Evolutionary conservation across 306 rosid species (phyloP), one percentile per base, ranked within the genome.

Genomic region (Quercus agrifolia): DNA sequence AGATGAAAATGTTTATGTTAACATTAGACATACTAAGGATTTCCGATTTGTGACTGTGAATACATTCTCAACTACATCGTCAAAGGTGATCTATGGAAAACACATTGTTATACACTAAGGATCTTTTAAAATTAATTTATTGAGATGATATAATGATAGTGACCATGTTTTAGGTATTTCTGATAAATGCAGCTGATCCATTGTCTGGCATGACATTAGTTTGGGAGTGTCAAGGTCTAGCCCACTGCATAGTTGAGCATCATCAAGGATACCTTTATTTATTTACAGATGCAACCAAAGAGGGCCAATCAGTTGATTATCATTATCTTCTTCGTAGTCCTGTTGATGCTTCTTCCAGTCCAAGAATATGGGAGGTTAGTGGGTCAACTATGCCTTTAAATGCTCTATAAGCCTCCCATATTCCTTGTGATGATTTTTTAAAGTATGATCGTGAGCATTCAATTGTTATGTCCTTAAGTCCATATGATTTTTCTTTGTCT

Each of bases 141-240:
- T 44, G 17, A 76, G 49, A 64, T 83, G 83, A 82, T 78, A 66
- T 56, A 76, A 74, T 81, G 71, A 80, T 83, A 41, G 27, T 85
- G 85, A 86, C 87, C 88, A 81, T 83, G 41, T 80, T 87, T 83
- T 91, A 91, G 99, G 94, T 93, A 83, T 93, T 91, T 89, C 85
- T 93, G 79, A 93, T 93, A 69, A 88, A 90, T 86, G 97, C 99
- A 88, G 97, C 96, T 72, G 94, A 93, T 81, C 99, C 97, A 70
- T 82, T 91, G 84, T 88, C 94, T 8, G 88, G 92, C 85, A 69
- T 90, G 93, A 83, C 83, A 83, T 80, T 95, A 81, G 90, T 93
- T 74, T 93, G 99, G 99, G 93, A 91, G 76, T 90, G 97, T 85
- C 86, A 82, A 81, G 88, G 89, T 80, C 83, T 84, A 77, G 88